A percentile compares a stretch with the other conserved stretches of the same genome.
phyloP scores from a whole-genome alignment of 2,329 filamentous ascomycete species.

The Colletotrichum musae region DNA sequence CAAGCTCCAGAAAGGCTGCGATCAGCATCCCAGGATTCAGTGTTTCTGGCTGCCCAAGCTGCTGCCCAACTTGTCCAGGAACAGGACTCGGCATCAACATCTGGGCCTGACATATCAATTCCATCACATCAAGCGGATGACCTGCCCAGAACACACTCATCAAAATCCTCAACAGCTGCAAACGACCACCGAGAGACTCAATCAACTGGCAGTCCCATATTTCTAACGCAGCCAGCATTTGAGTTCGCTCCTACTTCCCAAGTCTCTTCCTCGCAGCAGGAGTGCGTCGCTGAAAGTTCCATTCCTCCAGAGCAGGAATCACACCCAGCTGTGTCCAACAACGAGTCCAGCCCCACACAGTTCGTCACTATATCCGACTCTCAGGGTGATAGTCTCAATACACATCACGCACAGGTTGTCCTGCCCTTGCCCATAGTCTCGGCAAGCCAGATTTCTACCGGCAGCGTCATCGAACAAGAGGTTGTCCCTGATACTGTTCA shows the following conservation, averaged over 20 bases:
- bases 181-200: conserved; percentile 4
- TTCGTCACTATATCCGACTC: conserved; percentile 28
- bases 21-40: conserved; percentile 15
- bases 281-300: background rate
- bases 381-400: conserved; percentile 13
- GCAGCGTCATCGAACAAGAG: conserved; percentile 20
- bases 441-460: conserved; percentile 22
- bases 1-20: background rate
- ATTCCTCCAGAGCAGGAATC: background rate
- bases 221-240: conserved; percentile 33
- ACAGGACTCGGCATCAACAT: conserved; percentile 6
- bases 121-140: conserved; percentile 34
- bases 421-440: conserved; percentile 21
- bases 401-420: conserved; percentile 41
- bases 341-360: background rate
- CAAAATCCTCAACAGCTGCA: background rate
- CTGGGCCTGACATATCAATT: conserved; percentile 22
- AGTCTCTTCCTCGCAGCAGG: background rate
- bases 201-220: conserved; percentile 20
- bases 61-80: conserved; percentile 16
- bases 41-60: conserved; percentile 4
- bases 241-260: conserved; percentile 26
- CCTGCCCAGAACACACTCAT: conserved; percentile 15
- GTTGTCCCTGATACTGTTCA: conserved; percentile 41
- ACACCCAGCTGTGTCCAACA: background rate